Conservation (phyloP, 257 asterid species). For the Petunia secreta region DNA sequence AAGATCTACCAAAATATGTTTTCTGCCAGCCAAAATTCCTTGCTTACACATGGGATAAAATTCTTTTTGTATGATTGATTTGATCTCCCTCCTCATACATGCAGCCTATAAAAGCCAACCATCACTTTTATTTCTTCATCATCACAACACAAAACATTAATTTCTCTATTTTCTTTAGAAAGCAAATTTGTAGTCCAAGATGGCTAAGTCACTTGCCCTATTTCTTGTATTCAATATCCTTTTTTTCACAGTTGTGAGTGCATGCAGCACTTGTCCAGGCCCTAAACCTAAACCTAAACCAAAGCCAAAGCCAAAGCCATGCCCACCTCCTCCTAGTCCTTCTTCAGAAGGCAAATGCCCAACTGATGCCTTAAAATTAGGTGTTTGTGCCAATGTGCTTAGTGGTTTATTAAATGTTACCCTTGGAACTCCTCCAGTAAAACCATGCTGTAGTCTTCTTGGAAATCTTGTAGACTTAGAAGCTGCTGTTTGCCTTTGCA, state of each 20-base stretch:
- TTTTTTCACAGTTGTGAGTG: conserved; percentile 43
- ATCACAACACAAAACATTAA: neutral
- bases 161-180: neutral
- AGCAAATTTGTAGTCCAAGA: neutral
- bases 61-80: neutral
- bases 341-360: conserved; percentile 27
- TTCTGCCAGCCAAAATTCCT: conserved; percentile 17
- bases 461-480: conserved; percentile 53
- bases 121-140: neutral
- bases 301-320: conserved; percentile 21
- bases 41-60: neutral
- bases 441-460: conserved; percentile 54
- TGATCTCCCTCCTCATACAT: neutral
- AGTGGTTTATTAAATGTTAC: conserved; percentile 38
- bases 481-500: conserved; percentile 67
- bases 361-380: conserved; percentile 23
- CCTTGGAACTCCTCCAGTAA: conserved; percentile 50
- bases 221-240: conserved; percentile 43
- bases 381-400: conserved; percentile 57
- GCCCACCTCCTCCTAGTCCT: neutral
- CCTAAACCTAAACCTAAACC: conserved; percentile 36
- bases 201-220: conserved; percentile 33
- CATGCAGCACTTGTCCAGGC: conserved; percentile 39
- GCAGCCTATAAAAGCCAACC: conserved; percentile 20
- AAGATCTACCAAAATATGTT: conserved; percentile 12